Percentiles rank a stretch among this genome's conserved stretches.
Evolutionary conservation across 164 flowering plant species (phyloP).

Genomic region (Akebia trifoliata): DNA sequence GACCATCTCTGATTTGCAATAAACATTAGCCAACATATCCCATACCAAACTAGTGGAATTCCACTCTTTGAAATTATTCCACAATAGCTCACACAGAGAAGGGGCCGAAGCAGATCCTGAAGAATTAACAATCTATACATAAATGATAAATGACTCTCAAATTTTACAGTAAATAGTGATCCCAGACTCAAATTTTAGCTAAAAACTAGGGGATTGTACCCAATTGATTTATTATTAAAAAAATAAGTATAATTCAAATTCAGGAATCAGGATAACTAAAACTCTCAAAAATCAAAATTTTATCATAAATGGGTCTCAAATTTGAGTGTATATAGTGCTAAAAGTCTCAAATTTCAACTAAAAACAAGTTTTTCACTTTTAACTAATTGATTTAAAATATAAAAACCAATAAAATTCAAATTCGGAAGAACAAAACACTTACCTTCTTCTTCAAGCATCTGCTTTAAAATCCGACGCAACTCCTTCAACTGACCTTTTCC

Average conservation of each 20-base stretch:
- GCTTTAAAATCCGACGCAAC: constrained; percentile 28
- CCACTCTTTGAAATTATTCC: constrained; percentile 43
- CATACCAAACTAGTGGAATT: constrained; percentile 40
- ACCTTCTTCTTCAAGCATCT: constrained; percentile 55
- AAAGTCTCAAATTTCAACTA: neutral
- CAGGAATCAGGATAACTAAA: too few species aligned
- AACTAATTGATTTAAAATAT: too few species aligned
- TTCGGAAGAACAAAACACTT: neutral
- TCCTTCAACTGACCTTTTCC: constrained; percentile 27
- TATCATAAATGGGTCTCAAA: neutral
- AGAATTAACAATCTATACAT: constrained; percentile 24
- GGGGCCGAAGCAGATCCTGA: constrained; percentile 65
- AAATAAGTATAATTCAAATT: neutral
- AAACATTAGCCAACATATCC: constrained; percentile 61
- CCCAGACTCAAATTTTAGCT: neutral
- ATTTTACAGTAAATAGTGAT: neutral
- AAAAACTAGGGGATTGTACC: neutral
- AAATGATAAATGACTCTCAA: constrained; percentile 9
- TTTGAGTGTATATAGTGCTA: too few species aligned
- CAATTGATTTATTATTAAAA: too few species aligned
- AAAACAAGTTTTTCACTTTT: too few species aligned
- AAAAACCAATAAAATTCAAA: neutral
- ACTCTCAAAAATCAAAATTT: neutral
- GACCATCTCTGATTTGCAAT: constrained; percentile 50
- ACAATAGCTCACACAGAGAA: constrained; percentile 46